Base-by-base conservation (phyloP, 1,284 basidiomycete species). In the Tremellales sp. region DNA sequence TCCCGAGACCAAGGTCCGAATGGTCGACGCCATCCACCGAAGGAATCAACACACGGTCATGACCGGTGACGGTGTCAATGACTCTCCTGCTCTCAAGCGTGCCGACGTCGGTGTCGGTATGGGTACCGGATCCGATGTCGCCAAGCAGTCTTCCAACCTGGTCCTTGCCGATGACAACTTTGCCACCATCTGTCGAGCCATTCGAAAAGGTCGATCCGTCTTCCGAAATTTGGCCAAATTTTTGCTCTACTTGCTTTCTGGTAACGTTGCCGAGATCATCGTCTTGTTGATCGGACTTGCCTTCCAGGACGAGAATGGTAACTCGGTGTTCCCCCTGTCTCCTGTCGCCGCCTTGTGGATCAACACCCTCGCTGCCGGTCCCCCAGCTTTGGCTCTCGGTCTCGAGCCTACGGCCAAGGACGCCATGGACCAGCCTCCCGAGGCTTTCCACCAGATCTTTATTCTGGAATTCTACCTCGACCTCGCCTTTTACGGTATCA, bases 81-180 rank as follows among this genome's bases (percentile, higher is more conserved):
- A 82, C 60, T 76, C 77, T 5, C 80, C 80, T 10, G 74, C 79
- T 60, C 68, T 81, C 52, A 80, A 80, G 61, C 75, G 77, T 27
- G 80, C 82, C 21, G 80, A 81, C 45, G 80, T 84, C 23, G 82
- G 82, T 46, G 82, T 86, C 55, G 84, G 81, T 10, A 86, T 87
- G 84, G 84, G 84, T 31, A 80, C 78, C 5, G 84, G 84, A n/a
- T 81, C 80, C 6, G 84, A 86, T 58, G 84, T 86, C 24, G 84
- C 84, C 35, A 78, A 78, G 64, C 76, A 77, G 50, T 76, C 77
- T 5, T 77, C 81, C 15, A 82, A 84, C 64, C 75, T 86, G 43
- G 83, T 86, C 0, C 74, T 86, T 45, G 80, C 81, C 26, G 82
- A 85, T 63, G 83, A 86, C 74, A 85, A 86, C 73, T 86, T 86